These are phyloP conservation scores for Moricandia arvensis DNA, from an alignment of 345 rosid species.

Conservation along the genomic window DNA sequence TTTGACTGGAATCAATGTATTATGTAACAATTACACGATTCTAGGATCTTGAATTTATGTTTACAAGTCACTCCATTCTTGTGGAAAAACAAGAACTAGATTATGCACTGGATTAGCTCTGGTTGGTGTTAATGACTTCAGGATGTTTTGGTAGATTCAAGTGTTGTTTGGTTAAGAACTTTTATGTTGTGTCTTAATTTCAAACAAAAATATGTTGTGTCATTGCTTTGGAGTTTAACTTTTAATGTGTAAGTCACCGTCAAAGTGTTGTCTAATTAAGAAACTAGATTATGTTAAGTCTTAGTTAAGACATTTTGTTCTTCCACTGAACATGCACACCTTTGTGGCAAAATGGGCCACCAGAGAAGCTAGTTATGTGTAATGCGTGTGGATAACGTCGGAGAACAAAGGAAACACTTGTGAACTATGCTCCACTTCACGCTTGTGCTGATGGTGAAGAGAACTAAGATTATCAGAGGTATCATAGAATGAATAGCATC, in stretches of 20 bases:
- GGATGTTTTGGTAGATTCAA: background rate
- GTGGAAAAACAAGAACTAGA: background rate
- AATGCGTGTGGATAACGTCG: conserved; percentile 99
- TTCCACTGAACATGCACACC: conserved; percentile 66
- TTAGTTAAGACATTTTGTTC: background rate
- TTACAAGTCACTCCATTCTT: background rate
- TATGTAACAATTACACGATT: background rate
- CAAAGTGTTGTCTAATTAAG: background rate
- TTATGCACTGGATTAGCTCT: background rate
- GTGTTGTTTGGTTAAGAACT: background rate
- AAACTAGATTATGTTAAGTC: background rate
- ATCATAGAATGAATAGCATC: conserved; percentile 57
- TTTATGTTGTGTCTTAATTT: background rate
- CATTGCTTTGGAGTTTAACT: background rate
- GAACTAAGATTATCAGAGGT: conserved; percentile 50
- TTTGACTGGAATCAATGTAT: background rate
- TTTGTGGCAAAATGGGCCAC: conserved; percentile 97
- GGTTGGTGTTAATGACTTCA: conserved; percentile 11
- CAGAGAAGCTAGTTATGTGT: conserved; percentile 95
- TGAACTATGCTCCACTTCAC: conserved; percentile 80
- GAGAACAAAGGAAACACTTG: conserved; percentile 86
- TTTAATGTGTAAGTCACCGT: background rate
- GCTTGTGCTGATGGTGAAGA: conserved; percentile 68
- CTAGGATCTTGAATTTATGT: background rate
- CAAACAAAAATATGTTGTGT: background rate